Base-by-base conservation (phyloP, 768 basidiomycete species). In the Termitomyces sp. region DNA sequence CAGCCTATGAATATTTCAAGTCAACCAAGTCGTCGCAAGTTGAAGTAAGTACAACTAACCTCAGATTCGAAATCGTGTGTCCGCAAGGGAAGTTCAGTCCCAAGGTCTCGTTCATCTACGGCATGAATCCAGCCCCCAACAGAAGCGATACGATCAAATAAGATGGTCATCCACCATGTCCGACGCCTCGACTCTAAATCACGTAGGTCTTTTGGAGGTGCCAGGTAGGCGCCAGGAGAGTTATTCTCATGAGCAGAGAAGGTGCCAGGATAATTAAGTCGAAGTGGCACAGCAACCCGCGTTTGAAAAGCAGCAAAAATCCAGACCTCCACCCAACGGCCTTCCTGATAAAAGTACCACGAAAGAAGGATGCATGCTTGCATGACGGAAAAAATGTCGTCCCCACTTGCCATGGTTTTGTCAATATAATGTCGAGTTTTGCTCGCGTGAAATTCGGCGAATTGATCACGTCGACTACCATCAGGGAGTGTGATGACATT, bases 281-380 rank as follows among this genome's bases (percentile, higher is more conserved):
- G 84, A 30, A 94, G 76, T 5, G 91, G 91, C 17, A 93, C 79
- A 25, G 89, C 88, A 19, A 89, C 88, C 30, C 91, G 80, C 16
- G 86, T 89, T 66, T 91, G 88, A 64, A 92, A 92, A 12, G 82
- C 89, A 19, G 91, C 89, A 70, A 91, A 91, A 40, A 92, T 88
- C 91, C 91, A 93, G 3, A 93, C 87, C 70, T 94, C 91, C 9
- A 93, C 91, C 91, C 91, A 83, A 54, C 90, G 79, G 2, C 91
- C 91, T 70, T 93, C 91, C 55, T 91, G 87, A 66, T 92, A 94
- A 62, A 93, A 92, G 70, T 91, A 93, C 91, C 91, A 94, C 2
- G 89, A 89, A 17, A 94, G 80, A 23, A 94, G 73, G 59, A 88
- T 86, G 64, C 91, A 91, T 6, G 91, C 91, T 67, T 93, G 90